Evolutionary conservation across 352 stramenopile species (phyloP), one percentile per base, ranked within the genome.

Genomic region (Globisporangium cystogenes): DNA sequence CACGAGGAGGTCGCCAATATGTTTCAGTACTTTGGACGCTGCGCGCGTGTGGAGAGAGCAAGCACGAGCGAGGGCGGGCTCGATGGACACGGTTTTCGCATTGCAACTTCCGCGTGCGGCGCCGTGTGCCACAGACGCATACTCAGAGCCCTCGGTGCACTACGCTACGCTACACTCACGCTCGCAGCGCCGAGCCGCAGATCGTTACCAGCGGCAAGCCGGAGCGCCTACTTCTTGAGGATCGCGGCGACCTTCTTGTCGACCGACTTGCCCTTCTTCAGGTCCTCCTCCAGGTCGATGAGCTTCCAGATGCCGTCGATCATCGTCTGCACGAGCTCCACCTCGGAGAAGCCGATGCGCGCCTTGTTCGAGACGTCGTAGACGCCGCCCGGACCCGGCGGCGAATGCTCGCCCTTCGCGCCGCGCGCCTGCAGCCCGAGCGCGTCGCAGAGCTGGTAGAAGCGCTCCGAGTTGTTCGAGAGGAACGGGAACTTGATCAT

Each of bases 301-400:
- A 98, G 73, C 55, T 87, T 84, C 3, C 82, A 74, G 3, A 98
- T 84, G 26, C 93, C 93, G 59, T 98, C 86, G 51, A 98, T 97
- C 90, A 98, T 98, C 24, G 92, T 88, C 76, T 98, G 94, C 53
- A 98, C 94, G 23, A 98, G 76, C 62, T 98, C 82, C 4, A 97
- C 90, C 63, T 98, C 93, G 39, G 84, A 97, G 55, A 96, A 96
- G 11, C 93, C 93, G 53, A 98, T 87, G 44, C 90, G 74, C 45
- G 96, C 88, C 54, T 96, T 93, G 79, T 98, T 98, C 7, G 90
- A 97, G 56, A 98, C 83, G 53, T 98, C 93, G 68, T 90, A 98
- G 51, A 97, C 90, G 37, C 90, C 87, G 21, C 83, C 87, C 4
- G 78, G 31, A 96, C 60, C 60, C 20, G 82, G 73, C 16, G 82